Base-by-base conservation (phyloP, 768 basidiomycete genomes). In the Cystobasidium tubakii region DNA sequence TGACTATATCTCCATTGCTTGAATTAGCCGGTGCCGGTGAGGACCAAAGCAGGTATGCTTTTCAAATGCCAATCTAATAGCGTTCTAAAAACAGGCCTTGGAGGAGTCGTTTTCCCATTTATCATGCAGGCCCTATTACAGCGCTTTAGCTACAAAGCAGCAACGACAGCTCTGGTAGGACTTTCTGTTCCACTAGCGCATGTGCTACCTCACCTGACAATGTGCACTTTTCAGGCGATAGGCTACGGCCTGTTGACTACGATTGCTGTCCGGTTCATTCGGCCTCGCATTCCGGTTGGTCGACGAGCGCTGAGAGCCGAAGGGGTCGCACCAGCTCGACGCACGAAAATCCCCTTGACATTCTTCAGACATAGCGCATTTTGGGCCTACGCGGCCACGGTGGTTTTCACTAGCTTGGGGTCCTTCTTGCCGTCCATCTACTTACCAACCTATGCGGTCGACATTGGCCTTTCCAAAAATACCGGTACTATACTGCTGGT, bases 21-120 rank as follows among this genome's bases (percentile, higher is more conserved):
- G n/a, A n/a, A n/a, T n/a, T n/a, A 60, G 33, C 54, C 55, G 69
- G 69, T 15, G 55, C 69, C 3, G 69, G 69, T 31, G 57, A 62
- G 57, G 13, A 12, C 19, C n/a, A 12, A n/a, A n/a, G n/a, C n/a
- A n/a, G n/a, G n/a, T n/a, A n/a, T n/a, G n/a, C n/a, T n/a, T n/a
- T n/a, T n/a, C n/a, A n/a, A n/a, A n/a, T n/a, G n/a, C n/a, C n/a
- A n/a, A n/a, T n/a, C n/a, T n/a, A n/a, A n/a, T n/a, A n/a, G n/a
- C n/a, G 23, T 21, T 55, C 54, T 31, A 31, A 7, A 55, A 4
- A 21, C 54, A 62, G 57, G 57, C 25, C 27, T 60, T 3, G 69
- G 69, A 21, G 69, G 69, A n/a, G 69, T 53, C 7, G 31, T 55
- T 17, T 60, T 71, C 36, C 69, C 69, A 7, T 13, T 71, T 31